Conservation (phyloP, 2,329 filamentous ascomycete species). For the Pyrenophora graminea region DNA sequence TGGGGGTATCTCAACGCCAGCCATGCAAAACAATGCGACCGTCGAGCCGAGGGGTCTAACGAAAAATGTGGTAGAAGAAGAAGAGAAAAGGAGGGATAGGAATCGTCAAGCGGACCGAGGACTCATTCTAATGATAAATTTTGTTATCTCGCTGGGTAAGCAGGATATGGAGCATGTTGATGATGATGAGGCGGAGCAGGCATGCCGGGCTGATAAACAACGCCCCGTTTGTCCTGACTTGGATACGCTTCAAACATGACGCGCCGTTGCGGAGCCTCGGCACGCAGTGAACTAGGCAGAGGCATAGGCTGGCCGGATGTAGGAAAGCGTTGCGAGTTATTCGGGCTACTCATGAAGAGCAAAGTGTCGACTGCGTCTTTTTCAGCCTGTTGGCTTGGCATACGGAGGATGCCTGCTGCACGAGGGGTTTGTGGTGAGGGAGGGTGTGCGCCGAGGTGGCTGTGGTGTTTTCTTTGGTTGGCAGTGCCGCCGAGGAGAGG, state of each 20-base stretch:
- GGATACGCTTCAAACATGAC: slow-evolving; percentile 45
- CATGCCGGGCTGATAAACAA: slow-evolving; percentile 27
- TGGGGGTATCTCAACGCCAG: slow-evolving; percentile 43
- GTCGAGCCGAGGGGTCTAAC: slow-evolving; percentile 15
- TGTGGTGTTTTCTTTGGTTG: slow-evolving; percentile 39
- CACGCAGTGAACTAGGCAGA: slow-evolving; percentile 36
- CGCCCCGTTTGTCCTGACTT: slow-evolving; percentile 27
- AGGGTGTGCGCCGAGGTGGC: slow-evolving; percentile 33
- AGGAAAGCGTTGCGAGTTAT: slow-evolving; percentile 59
- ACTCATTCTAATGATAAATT: no score
- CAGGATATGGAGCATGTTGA: slow-evolving; percentile 33
- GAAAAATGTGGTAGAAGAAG: slow-evolving; percentile 11
- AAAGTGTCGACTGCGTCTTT: slow-evolving; percentile 81
- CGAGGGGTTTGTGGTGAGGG: slow-evolving; percentile 37
- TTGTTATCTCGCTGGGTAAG: slow-evolving; percentile 33
- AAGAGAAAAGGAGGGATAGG: not conserved
- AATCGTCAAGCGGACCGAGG: not conserved
- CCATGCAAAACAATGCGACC: slow-evolving; percentile 36
- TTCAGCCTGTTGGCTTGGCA: slow-evolving; percentile 71
- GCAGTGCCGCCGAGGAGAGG: slow-evolving; percentile 31
- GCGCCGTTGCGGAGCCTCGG: slow-evolving; percentile 37
- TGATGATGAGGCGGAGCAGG: slow-evolving; percentile 28
- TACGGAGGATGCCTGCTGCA: slow-evolving; percentile 61
- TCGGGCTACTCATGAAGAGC: slow-evolving; percentile 79
- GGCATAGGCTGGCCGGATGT: slow-evolving; percentile 32